phyloP scores from a whole-genome alignment of 1,284 basidiomycete species.

The Ceratobasidium sp. region DNA sequence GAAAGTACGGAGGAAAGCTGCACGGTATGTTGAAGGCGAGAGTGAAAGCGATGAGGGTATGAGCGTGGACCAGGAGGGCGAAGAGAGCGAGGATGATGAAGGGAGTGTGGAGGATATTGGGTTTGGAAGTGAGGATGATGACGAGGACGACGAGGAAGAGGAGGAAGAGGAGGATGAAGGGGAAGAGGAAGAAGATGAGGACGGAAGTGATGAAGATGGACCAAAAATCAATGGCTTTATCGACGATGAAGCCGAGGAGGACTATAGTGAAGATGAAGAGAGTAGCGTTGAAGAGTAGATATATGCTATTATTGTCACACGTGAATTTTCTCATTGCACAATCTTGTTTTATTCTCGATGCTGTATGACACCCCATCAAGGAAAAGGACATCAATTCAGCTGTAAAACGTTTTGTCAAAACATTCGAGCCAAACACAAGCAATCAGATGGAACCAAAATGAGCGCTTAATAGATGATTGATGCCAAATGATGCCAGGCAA shows the following conservation, averaged over 20 bases:
- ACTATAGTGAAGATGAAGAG: slow-evolving; percentile 58
- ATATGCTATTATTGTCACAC: slow-evolving; percentile 33
- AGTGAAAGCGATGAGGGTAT: slow-evolving; percentile 58
- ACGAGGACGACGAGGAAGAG: slow-evolving; percentile 65
- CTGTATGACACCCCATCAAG: not conserved
- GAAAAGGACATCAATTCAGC: not conserved
- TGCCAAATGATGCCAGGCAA: slow-evolving; percentile 34
- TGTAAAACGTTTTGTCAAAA: not conserved
- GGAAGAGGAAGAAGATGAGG: slow-evolving; percentile 64
- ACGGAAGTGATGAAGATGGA: slow-evolving; percentile 66
- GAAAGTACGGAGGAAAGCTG: slow-evolving; percentile 57
- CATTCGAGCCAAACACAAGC: slow-evolving; percentile 10
- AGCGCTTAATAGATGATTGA: slow-evolving; percentile 39
- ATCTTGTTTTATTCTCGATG: not conserved
- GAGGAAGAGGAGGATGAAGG: slow-evolving; percentile 63
- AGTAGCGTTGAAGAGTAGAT: slow-evolving; percentile 43
- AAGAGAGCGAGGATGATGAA: slow-evolving; percentile 61
- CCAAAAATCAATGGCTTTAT: slow-evolving; percentile 63
- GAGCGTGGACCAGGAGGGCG: slow-evolving; percentile 57
- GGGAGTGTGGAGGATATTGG: slow-evolving; percentile 74
- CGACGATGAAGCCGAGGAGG: slow-evolving; percentile 57
- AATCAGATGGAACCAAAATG: slow-evolving; percentile 18
- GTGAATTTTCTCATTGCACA: slow-evolving; percentile 29
- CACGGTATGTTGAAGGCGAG: slow-evolving; percentile 68
- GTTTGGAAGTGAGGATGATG: slow-evolving; percentile 70